phyloP scores from a whole-genome alignment of 306 rosid genomes.

The Acacia melanoxylon region DNA sequence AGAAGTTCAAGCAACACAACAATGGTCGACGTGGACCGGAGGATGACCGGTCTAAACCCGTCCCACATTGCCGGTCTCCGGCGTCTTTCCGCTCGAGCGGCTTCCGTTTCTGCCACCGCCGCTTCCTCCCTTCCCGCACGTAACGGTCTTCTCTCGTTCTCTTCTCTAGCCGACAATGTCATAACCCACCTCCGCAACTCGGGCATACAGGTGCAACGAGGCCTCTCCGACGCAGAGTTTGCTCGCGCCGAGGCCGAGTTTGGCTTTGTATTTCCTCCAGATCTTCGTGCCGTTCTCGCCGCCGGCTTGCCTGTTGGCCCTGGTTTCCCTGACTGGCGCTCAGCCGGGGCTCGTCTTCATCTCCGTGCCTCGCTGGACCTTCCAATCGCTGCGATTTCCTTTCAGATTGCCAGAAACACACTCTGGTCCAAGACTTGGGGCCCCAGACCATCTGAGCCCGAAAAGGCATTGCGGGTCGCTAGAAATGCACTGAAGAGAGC shows the following conservation, averaged over 20 bases:
- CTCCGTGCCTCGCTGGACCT: slow-evolving; percentile 88
- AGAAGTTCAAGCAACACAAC: neutral
- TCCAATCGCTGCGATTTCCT: slow-evolving; percentile 93
- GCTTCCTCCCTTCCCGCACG: slow-evolving; percentile 57
- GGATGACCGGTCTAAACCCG: slow-evolving; percentile 96
- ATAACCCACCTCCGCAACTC: slow-evolving; percentile 68
- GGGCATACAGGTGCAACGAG: slow-evolving; percentile 63
- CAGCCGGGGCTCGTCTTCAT: slow-evolving; percentile 71
- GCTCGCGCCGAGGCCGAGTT: slow-evolving; percentile 97
- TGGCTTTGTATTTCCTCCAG: slow-evolving; percentile 87
- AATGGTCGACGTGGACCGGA: slow-evolving; percentile 99
- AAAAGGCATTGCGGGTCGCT: slow-evolving; percentile 74
- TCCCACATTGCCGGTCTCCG: slow-evolving; percentile 91
- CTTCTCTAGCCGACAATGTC: slow-evolving; percentile 67
- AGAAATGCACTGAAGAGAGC: slow-evolving; percentile 87
- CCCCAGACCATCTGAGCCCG: slow-evolving; percentile 76
- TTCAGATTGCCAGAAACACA: slow-evolving; percentile 82
- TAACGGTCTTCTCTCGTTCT: slow-evolving; percentile 73
- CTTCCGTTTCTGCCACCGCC: slow-evolving; percentile 43
- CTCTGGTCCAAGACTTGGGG: slow-evolving; percentile 97
- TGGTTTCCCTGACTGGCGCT: slow-evolving; percentile 95
- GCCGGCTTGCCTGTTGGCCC: slow-evolving; percentile 87
- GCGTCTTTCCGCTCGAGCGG: slow-evolving; percentile 94
- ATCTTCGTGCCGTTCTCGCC: slow-evolving; percentile 84
- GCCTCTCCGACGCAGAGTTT: slow-evolving; percentile 81